Evolutionary conservation across 441 rosid genomes (phyloP).

Genomic region (Breynia disticha): DNA sequence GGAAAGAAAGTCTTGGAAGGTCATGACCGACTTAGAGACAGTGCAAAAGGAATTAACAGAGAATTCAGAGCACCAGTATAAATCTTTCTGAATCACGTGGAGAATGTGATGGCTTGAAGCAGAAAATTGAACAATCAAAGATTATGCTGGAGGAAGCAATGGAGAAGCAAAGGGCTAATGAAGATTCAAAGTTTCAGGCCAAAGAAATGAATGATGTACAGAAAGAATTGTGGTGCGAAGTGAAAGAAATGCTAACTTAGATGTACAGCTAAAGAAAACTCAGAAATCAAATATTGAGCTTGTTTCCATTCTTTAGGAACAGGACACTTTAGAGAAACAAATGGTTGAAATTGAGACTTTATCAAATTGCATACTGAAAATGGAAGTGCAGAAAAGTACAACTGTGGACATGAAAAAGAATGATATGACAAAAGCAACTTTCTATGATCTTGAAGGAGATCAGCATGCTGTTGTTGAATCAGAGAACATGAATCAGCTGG

Average conservation of each 20-base stretch:
- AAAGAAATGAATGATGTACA: constrained; percentile 21
- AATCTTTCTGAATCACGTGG: constrained; percentile 39
- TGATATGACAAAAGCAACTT: constrained; percentile 4
- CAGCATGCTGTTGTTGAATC: constrained; percentile 14
- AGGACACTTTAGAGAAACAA: constrained; percentile 46
- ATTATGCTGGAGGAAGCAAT: constrained; percentile 31
- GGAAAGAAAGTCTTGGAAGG: constrained; percentile 52
- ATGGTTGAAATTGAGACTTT: constrained; percentile 37
- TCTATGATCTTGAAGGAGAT: constrained; percentile 14
- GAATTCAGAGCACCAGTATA: constrained; percentile 26
- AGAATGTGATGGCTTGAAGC: constrained; percentile 37
- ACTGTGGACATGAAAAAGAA: constrained; percentile 12
- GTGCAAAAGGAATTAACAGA: constrained; percentile 25
- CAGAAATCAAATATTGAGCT: constrained; percentile 62
- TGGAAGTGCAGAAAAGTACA: constrained; percentile 10
- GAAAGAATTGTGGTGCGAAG: constrained; percentile 43
- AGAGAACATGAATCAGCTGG: constrained; percentile 22
- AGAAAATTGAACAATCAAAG: constrained; percentile 34
- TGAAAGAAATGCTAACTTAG: constrained; percentile 43
- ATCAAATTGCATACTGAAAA: constrained; percentile 17
- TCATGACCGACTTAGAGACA: constrained; percentile 38
- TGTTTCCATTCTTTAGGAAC: constrained; percentile 49
- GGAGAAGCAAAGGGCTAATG: constrained; percentile 21
- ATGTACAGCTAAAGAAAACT: constrained; percentile 47
- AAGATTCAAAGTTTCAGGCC: constrained; percentile 22